A percentile compares a stretch with the other conserved stretches of the same genome.
phyloP scores from a whole-genome alignment of 2,329 filamentous ascomycete species.

The Talaromyces sp. region DNA sequence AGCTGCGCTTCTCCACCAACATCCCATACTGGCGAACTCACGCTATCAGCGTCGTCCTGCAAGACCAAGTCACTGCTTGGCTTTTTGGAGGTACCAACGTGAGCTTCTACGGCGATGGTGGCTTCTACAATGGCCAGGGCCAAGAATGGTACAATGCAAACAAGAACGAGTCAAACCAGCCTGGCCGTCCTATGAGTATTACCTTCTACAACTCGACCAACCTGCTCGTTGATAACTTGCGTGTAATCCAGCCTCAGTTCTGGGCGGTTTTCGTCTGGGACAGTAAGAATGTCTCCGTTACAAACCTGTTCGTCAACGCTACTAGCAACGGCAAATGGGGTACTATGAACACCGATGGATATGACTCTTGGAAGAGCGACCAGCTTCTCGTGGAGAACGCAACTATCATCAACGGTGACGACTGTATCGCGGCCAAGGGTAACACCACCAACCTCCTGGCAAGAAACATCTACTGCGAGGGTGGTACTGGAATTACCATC shows the following conservation, averaged over 20 bases:
- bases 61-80: conserved; percentile 60
- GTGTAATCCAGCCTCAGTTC: conserved; percentile 55
- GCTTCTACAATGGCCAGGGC: conserved; percentile 35
- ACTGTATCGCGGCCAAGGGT: conserved; percentile 46
- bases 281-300: conserved; percentile 56
- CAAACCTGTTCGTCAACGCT: conserved; percentile 56
- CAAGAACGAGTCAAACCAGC: conserved; percentile 53
- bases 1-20: conserved; percentile 46
- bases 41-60: conserved; percentile 56
- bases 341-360: conserved; percentile 56
- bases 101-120: conserved; percentile 52
- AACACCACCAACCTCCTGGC: conserved; percentile 46
- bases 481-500: conserved; percentile 42
- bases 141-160: conserved; percentile 53
- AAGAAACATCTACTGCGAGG: conserved; percentile 43
- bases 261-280: conserved; percentile 54
- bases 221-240: conserved; percentile 52
- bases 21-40: conserved; percentile 57
- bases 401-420: conserved; percentile 42
- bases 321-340: conserved; percentile 49
- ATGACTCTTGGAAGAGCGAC: conserved; percentile 56
- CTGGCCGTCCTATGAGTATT: conserved; percentile 55
- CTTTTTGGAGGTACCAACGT: conserved; percentile 59
- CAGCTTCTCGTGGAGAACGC: conserved; percentile 52
- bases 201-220: conserved; percentile 55